These are phyloP conservation scores for Hirsutella minnesotensis DNA, from an alignment of 2,329 filamentous ascomycete genomes.

Conservation along the genomic window DNA sequence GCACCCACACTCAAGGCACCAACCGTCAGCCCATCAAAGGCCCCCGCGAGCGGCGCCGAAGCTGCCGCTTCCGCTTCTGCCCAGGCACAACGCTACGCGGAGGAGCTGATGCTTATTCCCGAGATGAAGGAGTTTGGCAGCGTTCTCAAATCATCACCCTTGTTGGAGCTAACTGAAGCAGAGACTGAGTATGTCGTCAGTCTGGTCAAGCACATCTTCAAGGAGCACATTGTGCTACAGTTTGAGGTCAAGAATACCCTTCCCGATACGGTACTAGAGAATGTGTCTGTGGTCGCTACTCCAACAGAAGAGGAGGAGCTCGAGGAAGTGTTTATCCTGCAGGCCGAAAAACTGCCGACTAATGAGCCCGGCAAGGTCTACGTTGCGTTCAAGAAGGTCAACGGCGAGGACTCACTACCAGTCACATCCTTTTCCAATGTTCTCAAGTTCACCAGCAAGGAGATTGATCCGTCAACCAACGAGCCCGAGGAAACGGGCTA, in stretches of 20 bases:
- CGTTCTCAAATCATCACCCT: conserved; percentile 79
- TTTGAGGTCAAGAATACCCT: conserved; percentile 98
- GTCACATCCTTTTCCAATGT: conserved; percentile 78
- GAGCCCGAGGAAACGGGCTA: conserved; percentile 89
- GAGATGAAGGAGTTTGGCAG: conserved; percentile 83
- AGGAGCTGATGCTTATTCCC: conserved; percentile 78
- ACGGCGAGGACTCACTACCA: conserved; percentile 65
- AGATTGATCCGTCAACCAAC: conserved; percentile 88
- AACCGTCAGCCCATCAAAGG: conserved; percentile 65
- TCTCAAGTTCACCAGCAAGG: conserved; percentile 95
- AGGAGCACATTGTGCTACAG: conserved; percentile 89
- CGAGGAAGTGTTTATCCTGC: conserved; percentile 90
- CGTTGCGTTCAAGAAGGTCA: conserved; percentile 80
- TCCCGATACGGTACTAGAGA: conserved; percentile 78
- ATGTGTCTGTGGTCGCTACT: conserved; percentile 72
- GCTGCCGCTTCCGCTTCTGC: conserved; percentile 65
- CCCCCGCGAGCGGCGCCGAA: conserved; percentile 57
- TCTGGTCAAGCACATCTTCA: conserved; percentile 94
- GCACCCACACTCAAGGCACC: conserved; percentile 91
- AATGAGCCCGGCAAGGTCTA: conserved; percentile 90
- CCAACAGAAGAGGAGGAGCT: conserved; percentile 72
- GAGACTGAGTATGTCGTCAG: conserved; percentile 96
- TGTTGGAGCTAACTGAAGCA: conserved; percentile 86
- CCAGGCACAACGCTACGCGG: conserved; percentile 75
- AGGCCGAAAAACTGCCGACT: conserved; percentile 67